Conservation (phyloP, 306 rosid genomes). For the Benincasa hispida region DNA sequence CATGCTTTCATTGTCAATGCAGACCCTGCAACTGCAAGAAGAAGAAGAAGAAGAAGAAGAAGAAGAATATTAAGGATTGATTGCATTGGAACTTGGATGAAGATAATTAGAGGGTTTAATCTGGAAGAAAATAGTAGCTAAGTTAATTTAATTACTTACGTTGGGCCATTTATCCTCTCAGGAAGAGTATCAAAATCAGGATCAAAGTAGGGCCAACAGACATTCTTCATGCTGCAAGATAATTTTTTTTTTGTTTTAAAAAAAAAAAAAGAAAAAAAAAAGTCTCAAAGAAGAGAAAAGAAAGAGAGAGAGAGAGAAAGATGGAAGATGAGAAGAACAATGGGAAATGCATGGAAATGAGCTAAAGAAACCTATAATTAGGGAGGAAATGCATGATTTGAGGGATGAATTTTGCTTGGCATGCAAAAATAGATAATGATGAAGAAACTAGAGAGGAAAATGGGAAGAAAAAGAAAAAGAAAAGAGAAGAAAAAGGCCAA, state of each 20-base stretch:
- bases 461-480: neutral
- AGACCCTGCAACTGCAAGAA: constrained; percentile 37
- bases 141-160: constrained; percentile 21
- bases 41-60: neutral
- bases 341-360: neutral
- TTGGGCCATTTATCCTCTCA: constrained; percentile 61
- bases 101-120: neutral
- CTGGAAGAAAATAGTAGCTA: neutral
- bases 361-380: neutral
- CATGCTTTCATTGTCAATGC: constrained; percentile 53
- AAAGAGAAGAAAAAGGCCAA: neutral
- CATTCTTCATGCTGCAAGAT: constrained; percentile 40
- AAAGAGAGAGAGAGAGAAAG: neutral
- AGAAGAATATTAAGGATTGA: neutral
- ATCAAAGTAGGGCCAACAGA: constrained; percentile 68
- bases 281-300: neutral
- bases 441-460: neutral
- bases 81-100: neutral
- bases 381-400: neutral
- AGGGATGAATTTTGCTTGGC: neutral
- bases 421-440: neutral
- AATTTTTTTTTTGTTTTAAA: neutral
- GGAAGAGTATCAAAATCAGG: constrained; percentile 52
- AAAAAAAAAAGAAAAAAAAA: too few species aligned
- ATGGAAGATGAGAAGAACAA: neutral